Evolutionary conservation across 768 basidiomycete genomes (phyloP), one percentile per base, ranked within the genome.

Genomic region (Boletus sensibilis): DNA sequence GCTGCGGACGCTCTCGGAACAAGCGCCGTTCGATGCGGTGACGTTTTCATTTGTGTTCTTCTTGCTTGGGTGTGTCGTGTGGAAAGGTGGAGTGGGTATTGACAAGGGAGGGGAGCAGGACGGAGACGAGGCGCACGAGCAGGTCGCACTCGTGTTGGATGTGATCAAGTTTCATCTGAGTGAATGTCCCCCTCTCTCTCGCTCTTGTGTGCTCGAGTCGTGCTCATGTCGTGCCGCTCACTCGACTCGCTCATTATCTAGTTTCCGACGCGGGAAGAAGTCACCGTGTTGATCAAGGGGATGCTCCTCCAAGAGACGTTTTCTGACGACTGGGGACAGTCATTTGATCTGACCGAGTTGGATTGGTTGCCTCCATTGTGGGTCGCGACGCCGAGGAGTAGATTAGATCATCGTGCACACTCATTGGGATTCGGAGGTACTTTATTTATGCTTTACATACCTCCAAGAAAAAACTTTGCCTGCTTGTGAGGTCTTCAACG

Each of bases 361-460:
- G 94, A 97, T 58, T 99, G 94, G 89, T 91, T 89, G 2, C 84
- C 90, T 0, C 86, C 91, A 67, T 71, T 99, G 1, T 92, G 92
- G 86, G 79, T 98, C 37, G 90, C 89, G 5, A n/a, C n/a, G n/a
- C n/a, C n/a, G n/a, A n/a, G n/a, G n/a, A n/a, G n/a, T n/a, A n/a
- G n/a, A n/a, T n/a, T n/a, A n/a, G n/a, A n/a, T n/a, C n/a, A n/a
- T n/a, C n/a, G n/a, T n/a, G n/a, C n/a, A n/a, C n/a, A n/a, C n/a
- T n/a, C n/a, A n/a, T n/a, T n/a, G n/a, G n/a, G n/a, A n/a, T n/a
- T n/a, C n/a, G n/a, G n/a, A n/a, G n/a, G n/a, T n/a, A n/a, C n/a
- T n/a, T n/a, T n/a, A n/a, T n/a, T n/a, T n/a, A n/a, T n/a, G n/a
- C n/a, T n/a, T n/a, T n/a, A n/a, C n/a, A n/a, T n/a, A n/a, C n/a